Evolutionary conservation across 2,329 filamentous ascomycete species (phyloP), one percentile per base, ranked within the genome.

Genomic region (Hymenotorrendiella dingleyae): DNA sequence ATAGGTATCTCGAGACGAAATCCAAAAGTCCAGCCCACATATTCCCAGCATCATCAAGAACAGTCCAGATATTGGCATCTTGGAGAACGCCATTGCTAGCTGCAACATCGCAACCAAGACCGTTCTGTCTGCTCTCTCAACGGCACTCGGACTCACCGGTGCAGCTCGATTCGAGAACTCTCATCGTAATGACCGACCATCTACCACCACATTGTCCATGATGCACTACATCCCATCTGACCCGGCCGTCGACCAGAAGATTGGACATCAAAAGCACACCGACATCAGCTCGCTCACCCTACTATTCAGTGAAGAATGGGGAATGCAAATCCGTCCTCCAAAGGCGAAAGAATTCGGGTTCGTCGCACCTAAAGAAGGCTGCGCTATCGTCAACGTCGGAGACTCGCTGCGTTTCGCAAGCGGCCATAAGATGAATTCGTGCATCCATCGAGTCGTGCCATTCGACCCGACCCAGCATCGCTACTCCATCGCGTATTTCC

Each of bases 401-500:
- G 76, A 80, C 64, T 74, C 72, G 20, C 66, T 80, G 48, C 69
- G 74, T 32, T 78, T 78, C 52, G 69, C 71, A 3, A 70, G 66
- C 44, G 71, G 68, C 32, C 68, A 71, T 60, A 72, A 66, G 44
- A 68, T 78, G 62, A 68, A 73, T 60, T 73, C 70, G 27, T 75
- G 72, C 65, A 73, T 78, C 57, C 74, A 78, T 65, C 66, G 73
- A 45, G 74, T 78, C 21, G 71, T 78, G 16, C 74, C 74, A 0
- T 69, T 70, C 47, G 59, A 74, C 64, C 67, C 17, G 53, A 57
- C 20, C 29, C 70, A 76, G 70, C 70, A 76, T 62, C 70, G 74
- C 43, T 78, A 77, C 67, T 74, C 70, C 8, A 73, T 78, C 48
- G 74, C 74, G 11, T 78, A 78, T 60, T 78, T 78, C 64, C 64